Evolutionary conservation across 805 yeast genomes (phyloP).

Genomic region (Zygosaccharomyces bailii): DNA sequence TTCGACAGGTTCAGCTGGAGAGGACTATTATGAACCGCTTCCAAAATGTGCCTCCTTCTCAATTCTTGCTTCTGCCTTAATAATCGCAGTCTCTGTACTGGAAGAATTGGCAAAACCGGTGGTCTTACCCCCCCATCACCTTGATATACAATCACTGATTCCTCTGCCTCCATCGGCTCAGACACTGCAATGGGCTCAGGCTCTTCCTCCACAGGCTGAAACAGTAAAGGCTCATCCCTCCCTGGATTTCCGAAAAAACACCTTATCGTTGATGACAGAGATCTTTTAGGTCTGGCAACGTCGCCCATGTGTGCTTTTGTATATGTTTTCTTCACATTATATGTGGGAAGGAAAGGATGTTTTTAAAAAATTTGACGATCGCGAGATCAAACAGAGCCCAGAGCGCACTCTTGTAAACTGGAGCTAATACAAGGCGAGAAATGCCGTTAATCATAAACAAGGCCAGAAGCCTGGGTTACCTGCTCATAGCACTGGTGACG

Average conservation of each 20-base stretch:
- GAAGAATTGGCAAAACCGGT: constrained; percentile 32
- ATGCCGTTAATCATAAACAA: constrained; percentile 8
- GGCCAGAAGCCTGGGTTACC: constrained; percentile 18
- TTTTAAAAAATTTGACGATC: too few species aligned
- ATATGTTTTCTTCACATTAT: too few species aligned
- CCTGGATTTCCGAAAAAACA: constrained; percentile 22
- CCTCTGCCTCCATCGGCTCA: too few species aligned
- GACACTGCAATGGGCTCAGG: constrained; percentile 8
- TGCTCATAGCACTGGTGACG: constrained; percentile 19
- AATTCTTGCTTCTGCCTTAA: constrained; percentile 29
- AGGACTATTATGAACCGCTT: not conserved
- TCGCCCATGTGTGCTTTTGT: too few species aligned
- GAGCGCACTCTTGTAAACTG: not conserved
- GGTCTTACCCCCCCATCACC: constrained; percentile 24
- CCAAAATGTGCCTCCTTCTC: constrained; percentile 11
- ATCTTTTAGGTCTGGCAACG: constrained; percentile 21
- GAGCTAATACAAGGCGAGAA: too few species aligned
- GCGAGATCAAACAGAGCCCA: not conserved
- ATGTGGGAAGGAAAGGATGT: too few species aligned
- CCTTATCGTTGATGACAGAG: constrained; percentile 30
- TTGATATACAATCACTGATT: constrained; percentile 18
- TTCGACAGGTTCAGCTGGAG: constrained; percentile 1
- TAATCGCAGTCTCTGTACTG: constrained; percentile 31
- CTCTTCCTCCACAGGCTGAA: not conserved
- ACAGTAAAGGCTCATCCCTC: not conserved